Evolutionary conservation across 192 early-diverging fungal species (phyloP).

Genomic region (Pecoramyces ruminantium): DNA sequence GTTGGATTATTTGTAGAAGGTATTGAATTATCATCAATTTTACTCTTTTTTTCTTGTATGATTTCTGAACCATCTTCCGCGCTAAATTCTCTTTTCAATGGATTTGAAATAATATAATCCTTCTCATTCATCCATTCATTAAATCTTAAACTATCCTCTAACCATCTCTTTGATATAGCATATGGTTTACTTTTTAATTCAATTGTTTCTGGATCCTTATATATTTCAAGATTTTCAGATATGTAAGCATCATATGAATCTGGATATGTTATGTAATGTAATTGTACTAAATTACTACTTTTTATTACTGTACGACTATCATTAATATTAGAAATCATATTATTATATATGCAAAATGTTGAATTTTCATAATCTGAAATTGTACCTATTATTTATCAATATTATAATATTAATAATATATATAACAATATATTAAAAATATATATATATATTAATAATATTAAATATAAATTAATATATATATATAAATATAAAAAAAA

Average conservation of each 20-base stretch:
- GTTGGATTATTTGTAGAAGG: neutral
- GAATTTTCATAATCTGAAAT: neutral
- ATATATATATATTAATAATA: too few species aligned
- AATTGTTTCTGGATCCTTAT: constrained; percentile 36
- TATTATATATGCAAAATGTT: neutral
- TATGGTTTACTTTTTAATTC: constrained; percentile 50
- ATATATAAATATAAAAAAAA: too few species aligned
- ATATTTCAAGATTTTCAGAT: constrained; percentile 34
- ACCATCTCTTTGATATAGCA: constrained; percentile 51
- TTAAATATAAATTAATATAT: too few species aligned
- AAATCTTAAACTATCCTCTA: constrained; percentile 51
- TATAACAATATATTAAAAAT: too few species aligned
- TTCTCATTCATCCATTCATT: constrained; percentile 79
- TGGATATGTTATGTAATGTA: constrained; percentile 28
- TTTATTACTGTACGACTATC: neutral
- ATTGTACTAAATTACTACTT: neutral
- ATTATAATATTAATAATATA: too few species aligned
- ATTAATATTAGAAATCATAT: neutral
- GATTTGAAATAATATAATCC: constrained; percentile 30
- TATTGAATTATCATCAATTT: neutral
- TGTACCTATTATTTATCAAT: neutral
- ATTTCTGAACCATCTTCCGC: constrained; percentile 11
- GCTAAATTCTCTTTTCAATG: neutral
- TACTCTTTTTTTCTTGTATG: neutral
- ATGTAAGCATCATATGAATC: constrained; percentile 67